A percentile compares a stretch with the other conserved stretches of the same genome.
Conservation (phyloP, 148 eudicot species). For the Talinum fruticosum region DNA sequence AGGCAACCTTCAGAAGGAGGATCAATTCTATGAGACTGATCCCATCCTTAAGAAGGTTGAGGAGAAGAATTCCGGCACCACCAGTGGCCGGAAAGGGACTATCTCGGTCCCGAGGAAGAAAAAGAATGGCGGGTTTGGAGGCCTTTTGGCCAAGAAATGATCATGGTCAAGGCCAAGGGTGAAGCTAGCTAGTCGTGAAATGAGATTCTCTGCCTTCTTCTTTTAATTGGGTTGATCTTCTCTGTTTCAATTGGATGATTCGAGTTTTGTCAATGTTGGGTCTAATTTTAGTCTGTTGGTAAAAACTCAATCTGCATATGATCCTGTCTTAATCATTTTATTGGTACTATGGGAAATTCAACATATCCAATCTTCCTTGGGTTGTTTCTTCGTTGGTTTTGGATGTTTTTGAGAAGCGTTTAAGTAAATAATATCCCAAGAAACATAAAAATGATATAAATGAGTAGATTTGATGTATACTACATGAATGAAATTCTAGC, state of each 20-base stretch:
- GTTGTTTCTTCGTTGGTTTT: not conserved
- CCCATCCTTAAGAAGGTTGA: slow-evolving; percentile 72
- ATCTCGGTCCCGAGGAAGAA: slow-evolving; percentile 16
- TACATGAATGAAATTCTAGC: too few species aligned
- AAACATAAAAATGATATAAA: too few species aligned
- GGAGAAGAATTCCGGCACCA: slow-evolving; percentile 32
- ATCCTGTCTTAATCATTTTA: not conserved
- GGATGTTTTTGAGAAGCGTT: not conserved
- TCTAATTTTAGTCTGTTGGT: too few species aligned
- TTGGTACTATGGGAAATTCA: not conserved
- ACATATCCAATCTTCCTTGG: not conserved
- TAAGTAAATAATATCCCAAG: not conserved
- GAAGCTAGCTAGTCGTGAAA: not conserved
- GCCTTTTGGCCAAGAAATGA: slow-evolving; percentile 28
- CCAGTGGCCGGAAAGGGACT: slow-evolving; percentile 7
- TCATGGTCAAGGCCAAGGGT: not conserved
- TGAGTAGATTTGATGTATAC: too few species aligned
- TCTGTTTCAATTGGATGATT: too few species aligned
- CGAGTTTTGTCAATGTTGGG: too few species aligned
- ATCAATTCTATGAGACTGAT: slow-evolving; percentile 63
- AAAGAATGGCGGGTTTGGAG: slow-evolving; percentile 31
- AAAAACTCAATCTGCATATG: not conserved
- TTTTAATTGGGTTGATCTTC: not conserved
- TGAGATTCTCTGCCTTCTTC: too few species aligned
- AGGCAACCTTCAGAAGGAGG: slow-evolving; percentile 53